Evolutionary conservation across 1,284 basidiomycete genomes (phyloP), one percentile per base, ranked within the genome.

Genomic region (Ganoderma meredithae): DNA sequence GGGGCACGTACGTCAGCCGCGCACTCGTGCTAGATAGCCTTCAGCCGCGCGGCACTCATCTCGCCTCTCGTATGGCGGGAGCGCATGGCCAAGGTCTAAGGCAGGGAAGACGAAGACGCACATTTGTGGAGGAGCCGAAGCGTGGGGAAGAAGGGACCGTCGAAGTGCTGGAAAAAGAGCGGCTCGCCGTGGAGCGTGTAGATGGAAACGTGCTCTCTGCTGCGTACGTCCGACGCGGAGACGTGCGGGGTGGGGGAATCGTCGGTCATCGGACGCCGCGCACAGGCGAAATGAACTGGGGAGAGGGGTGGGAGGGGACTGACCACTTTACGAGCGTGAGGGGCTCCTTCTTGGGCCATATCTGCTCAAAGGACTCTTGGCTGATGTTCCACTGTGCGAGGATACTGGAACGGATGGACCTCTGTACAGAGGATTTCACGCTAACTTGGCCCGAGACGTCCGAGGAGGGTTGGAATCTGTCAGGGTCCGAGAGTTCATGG

Each of bases 261-360:
- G 47, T 71, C 62, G 52, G 61, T 56, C 53, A 62, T 52, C 49
- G 39, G 13, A 13, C 31, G 36, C 43, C 52, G 52, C 60, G 44
- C 56, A 47, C 52, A n/a, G 60, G 67, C 31, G 63, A 13, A 9
- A 52, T 52, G 22, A 12, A 70, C 60, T 61, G 66, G 40, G 63
- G 58, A 60, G 27, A 73, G 66, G 59, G 56, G 63, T 27, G 40
- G 56, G 44, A 36, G 60, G 33, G 60, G 55, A 88, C 94, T 78
- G 76, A 98, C 97, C 96, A 98, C 86, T 99, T 99, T 70, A 97
- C 94, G 74, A 94, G 90, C 9, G 94, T 92, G 59, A 99, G 84
- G 1, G 91, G 85, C 82, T 99, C 97, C 86, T 99, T 99, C 91
- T 99, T 99, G 15, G 97, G 96, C 98, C 98, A 99, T 67, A 99